phyloP scores from a whole-genome alignment of 179 eudicot species.

The Beta macrorhiza region DNA sequence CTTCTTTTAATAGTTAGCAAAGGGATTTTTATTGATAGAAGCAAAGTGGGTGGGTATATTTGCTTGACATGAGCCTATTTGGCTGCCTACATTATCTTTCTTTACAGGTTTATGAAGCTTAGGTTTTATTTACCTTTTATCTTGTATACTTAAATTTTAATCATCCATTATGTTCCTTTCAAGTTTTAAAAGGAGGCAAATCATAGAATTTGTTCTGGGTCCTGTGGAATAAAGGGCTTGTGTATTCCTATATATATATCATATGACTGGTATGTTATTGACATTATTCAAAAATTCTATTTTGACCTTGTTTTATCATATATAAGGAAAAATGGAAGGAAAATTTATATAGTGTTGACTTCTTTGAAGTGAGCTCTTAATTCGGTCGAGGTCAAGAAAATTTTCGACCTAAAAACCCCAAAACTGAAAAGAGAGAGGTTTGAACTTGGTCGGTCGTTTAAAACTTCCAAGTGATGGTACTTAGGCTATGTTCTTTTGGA shows the following conservation, averaged over 20 bases:
- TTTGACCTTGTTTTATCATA: no score
- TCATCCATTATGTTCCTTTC: background rate
- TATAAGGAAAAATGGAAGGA: no score
- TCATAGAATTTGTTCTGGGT: background rate
- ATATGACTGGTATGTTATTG: no score
- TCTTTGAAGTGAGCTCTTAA: no score
- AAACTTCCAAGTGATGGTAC: no score
- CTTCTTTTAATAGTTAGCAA: background rate
- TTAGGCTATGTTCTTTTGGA: no score
- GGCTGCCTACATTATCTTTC: background rate
- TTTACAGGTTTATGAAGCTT: background rate
- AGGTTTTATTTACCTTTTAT: background rate
- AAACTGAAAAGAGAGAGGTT: no score
- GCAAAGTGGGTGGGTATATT: background rate
- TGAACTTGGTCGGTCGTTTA: no score
- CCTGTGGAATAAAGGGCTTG: background rate
- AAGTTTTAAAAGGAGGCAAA: background rate
- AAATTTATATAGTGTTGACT: no score
- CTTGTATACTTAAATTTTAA: background rate
- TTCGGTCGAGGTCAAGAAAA: no score
- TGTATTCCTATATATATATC: background rate
- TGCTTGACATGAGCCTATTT: background rate
- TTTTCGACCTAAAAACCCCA: no score
- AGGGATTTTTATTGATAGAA: background rate
- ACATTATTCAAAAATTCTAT: no score